Base-by-base conservation (phyloP, 352 stramenopile species). In the Globisporangium cylindrosporum region DNA sequence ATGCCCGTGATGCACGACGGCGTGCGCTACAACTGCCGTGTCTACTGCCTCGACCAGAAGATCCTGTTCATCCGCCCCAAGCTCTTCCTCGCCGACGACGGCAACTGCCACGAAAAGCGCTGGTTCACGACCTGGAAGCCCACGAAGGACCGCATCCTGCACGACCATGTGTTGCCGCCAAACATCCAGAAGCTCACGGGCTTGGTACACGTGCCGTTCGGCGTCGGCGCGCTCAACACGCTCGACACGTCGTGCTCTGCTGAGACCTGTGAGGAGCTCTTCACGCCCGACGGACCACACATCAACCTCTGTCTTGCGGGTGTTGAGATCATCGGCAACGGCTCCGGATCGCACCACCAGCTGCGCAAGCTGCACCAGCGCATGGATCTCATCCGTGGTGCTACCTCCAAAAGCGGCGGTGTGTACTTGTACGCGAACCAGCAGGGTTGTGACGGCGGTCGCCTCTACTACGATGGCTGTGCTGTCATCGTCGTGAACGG, bases 361-460 rank as follows among this genome's bases (percentile, higher is more conserved):
- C 77, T 99, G 49, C 91, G 95, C 66, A 98, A 98, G 74, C 81
- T 98, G 25, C 65, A 98, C 73, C 80, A 92, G 65, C 89, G 95
- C 38, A 88, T 98, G 68, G 90, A 97, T 49, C 75, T 98, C 25
- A 98, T 98, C 56, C 80, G 88, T 36, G 89, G 83, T 36, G 95
- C 94, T 9, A 98, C 93, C 4, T 86, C 81, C 34, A 99, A 99
- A 79, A 97, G 94, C 75, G 98, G 98, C 20, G 98, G 98, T n/a
- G 86, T 99, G 32, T 99, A 99, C 76, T 69, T 99, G 20, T 99
- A 99, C 75, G 86, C 97, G 20, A 99, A 99, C 73, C 93, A 98
- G 76, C 88, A 98, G 59, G 98, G 98, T 22, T 99, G 97, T 68
- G 98, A 99, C 70, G 98, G 98, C 34, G 94, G 94, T 0, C 92